Evolutionary conservation across 2,329 filamentous ascomycete genomes (phyloP).

Genomic region (Plenodomus lindquistii): DNA sequence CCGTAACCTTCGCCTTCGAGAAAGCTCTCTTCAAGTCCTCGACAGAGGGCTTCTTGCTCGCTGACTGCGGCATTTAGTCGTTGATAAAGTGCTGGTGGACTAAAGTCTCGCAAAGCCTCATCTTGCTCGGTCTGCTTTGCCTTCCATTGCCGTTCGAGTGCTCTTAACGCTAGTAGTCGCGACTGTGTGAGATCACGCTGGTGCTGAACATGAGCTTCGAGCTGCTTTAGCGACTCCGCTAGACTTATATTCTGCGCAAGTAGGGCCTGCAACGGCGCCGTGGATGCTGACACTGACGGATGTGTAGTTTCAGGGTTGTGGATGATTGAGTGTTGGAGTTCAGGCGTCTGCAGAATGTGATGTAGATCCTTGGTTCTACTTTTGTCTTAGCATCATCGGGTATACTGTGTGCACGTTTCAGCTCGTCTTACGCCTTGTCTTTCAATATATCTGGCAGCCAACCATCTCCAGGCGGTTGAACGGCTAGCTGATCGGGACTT

Average conservation of each 20-base stretch:
- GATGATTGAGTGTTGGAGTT: constrained; percentile 74
- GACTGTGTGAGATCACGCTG: constrained; percentile 75
- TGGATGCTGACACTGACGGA: constrained; percentile 69
- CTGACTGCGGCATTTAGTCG: constrained; percentile 73
- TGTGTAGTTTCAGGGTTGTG: constrained; percentile 69
- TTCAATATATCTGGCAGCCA: constrained; percentile 79
- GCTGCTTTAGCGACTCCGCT: constrained; percentile 63
- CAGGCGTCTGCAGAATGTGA: constrained; percentile 65
- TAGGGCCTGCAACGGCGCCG: constrained; percentile 65
- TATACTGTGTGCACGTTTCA: constrained; percentile 13
- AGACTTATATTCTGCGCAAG: constrained; percentile 73
- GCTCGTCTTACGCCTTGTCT: constrained; percentile 73
- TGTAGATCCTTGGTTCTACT: constrained; percentile 77
- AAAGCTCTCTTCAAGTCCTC: constrained; percentile 90
- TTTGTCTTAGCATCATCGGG: constrained; percentile 20
- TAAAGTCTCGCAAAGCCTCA: constrained; percentile 78
- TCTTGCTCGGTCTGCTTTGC: constrained; percentile 90
- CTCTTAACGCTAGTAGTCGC: constrained; percentile 79
- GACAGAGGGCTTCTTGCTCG: constrained; percentile 81
- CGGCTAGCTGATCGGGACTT: constrained; percentile 17
- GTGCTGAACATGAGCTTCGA: constrained; percentile 62
- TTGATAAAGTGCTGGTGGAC: constrained; percentile 84
- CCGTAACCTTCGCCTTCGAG: constrained; percentile 62
- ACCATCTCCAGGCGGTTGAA: constrained; percentile 56
- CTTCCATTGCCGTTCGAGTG: constrained; percentile 89